Base-by-base conservation (phyloP, 257 asterid genomes). In the Plantago ovata region DNA sequence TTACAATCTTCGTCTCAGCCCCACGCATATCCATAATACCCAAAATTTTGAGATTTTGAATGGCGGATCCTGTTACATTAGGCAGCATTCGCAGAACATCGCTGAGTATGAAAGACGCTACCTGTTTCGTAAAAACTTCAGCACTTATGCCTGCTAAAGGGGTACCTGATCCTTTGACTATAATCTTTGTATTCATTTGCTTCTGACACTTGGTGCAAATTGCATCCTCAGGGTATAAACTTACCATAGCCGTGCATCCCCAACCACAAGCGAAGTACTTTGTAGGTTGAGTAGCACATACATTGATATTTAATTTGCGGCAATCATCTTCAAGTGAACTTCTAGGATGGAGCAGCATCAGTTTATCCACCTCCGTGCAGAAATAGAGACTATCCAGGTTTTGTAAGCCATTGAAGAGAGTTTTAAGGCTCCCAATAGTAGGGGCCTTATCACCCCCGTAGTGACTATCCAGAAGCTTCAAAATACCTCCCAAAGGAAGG, bases 401-500 rank as follows among this genome's bases (percentile, higher is more conserved):
- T 0, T 9, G 10, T 10, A 65, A 28, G 13, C 66, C 44, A 0
- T 66, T 10, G 33, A 51, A 63, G 52, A 72, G 23, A 51, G 63
- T 49, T 45, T 28, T 28, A 9, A 67, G 9, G 67, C 73, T 61
- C 22, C 76, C 76, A n/a, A 70, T 4, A 1, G 13, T 19, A 5
- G 59, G 60, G 3, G 43, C 28, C 8, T 23, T 10, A 1, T 33
- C 45, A 1, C 32, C 48, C 16, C 21, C 41, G 39, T 56, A 18
- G 16, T 58, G 71, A n/a, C 28, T 7, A 20, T 38, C 0, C 11
- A 63, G 8, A 2, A 52, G 5, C 3, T 11, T 7, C 2, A 59
- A 1, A 13, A 63, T 72, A 0, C 6, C 33, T 32, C 62, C 76
- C 22, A 74, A 16, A 3, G 79, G 79, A 32, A 73, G n/a, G 0